Evolutionary conservation across 2,329 filamentous ascomycete genomes (phyloP), one percentile per base, ranked within the genome.

Genomic region (Stachybotrys chartarum): DNA sequence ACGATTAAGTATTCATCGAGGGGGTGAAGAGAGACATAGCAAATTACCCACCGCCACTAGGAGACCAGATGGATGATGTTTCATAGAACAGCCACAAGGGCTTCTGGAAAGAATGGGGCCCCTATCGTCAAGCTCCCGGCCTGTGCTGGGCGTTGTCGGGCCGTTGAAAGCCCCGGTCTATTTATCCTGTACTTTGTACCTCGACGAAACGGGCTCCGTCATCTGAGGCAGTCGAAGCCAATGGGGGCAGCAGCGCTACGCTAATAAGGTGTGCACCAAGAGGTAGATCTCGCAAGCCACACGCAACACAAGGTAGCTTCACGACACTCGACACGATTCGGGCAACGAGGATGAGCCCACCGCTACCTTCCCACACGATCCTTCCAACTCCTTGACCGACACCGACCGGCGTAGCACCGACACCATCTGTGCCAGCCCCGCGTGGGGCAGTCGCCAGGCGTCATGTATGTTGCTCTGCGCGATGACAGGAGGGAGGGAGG

Each of bases 401-500:
- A 16, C 11, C 49, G 24, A 16, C 30, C 12, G 35, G 35, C 35
- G 35, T 42, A 42, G 14, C 35, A 42, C 5, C 8, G 35, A 42
- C 10, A 42, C 24, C 35, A 42, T 42, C 35, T 54, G 56, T 54
- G 54, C 55, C 50, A 50, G 55, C 59, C 56, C 59, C 59, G 54
- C 59, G 58, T 51, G 58, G 59, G 58, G 59, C 56, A 55, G 11
- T 50, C 47, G 51, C 50, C 50, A 54, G 48, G 55, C 58, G 56
- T 71, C 51, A 61, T 61, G 59, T 61, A 53, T 50, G 56, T 48
- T 30, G 50, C 44, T 11, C 14, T 78, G 64, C 2, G 76, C 72
- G 62, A 76, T 1, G 75, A 73, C 17, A 78, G 68, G 17, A 80
- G 65, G 7, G 74, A 75, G 0, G 72, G 74, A 24, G 82, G 51